Base-by-base conservation (phyloP, 164 flowering plant genomes). In the Nymphaea thermarum region DNA sequence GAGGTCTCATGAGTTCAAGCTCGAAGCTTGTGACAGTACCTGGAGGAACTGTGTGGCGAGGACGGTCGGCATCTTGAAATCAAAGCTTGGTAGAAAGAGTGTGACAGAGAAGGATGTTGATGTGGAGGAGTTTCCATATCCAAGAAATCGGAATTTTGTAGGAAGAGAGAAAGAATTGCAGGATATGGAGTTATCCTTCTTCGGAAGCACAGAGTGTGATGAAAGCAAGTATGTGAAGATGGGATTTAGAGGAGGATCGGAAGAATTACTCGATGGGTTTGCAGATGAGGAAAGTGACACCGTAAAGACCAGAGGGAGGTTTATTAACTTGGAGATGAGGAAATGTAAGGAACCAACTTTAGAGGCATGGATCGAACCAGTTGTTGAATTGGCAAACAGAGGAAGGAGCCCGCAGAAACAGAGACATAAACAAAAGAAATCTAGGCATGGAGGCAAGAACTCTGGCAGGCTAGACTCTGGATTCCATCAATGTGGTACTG, bases 121-220 rank as follows among this genome's bases (percentile, higher is more conserved):
- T 63, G 51, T 70, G 65, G 94, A 85, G 65, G 96, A 88, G 72
- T 64, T 90, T 8, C 88, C 90, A 2, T 87, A 87, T 62, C 84
- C 86, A 4, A 85, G 91, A 71, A 92, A 88, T 73, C 75, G 72
- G 63, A 71, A 5, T 55, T 92, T 92, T 72, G 85, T 85, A 12
- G 98, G 98, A 43, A 85, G 98, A 73, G 89, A 90, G 62, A 86
- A 82, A 71, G 93, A 90, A 81, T 74, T 89, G 5, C 66, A 65
- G 77, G 96, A 92, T 71, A 88, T 92, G 4, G 96, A 88, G 67
- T 66, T 75, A 57, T 75, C 86, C 15, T 81, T 92, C 16, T 88
- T 90, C 71, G 91, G 91, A 5, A 66, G 68, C 72, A 78, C 79
- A 10, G 90, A 82, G 42, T 66, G 42, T 63, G 65, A 68, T 4